These are phyloP conservation scores for Curvularia sp. DNA, from an alignment of 2,329 filamentous ascomycete genomes.

Conservation along the genomic window DNA sequence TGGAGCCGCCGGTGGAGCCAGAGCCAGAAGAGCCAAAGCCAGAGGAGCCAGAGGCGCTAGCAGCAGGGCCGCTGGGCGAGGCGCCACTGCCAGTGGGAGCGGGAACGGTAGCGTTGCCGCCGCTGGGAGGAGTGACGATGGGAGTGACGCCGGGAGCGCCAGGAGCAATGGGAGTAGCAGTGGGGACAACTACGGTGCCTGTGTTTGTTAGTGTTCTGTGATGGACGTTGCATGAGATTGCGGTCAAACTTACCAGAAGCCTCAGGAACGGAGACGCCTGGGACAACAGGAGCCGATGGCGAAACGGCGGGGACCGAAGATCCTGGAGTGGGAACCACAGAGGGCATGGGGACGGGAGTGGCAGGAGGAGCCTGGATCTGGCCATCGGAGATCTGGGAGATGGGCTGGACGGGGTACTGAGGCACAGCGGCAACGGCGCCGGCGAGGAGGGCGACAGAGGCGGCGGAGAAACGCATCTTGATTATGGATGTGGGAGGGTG, in stretches of 20 bases:
- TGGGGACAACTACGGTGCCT: conserved; percentile 5
- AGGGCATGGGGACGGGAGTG: conserved; percentile 13
- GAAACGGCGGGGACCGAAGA: background rate
- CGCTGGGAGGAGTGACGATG: conserved; percentile 20
- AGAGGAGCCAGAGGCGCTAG: background rate
- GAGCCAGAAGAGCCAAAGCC: background rate
- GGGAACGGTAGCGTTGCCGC: conserved; percentile 18
- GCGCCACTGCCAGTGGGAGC: conserved; percentile 13
- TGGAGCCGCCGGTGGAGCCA: conserved; percentile 2
- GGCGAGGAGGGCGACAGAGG: conserved; percentile 38
- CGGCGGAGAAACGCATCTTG: conserved; percentile 45
- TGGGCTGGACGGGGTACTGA: conserved; percentile 37
- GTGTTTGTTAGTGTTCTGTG: background rate
- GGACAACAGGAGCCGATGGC: background rate
- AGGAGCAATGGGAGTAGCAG: conserved; percentile 4
- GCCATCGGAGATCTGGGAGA: conserved; percentile 49
- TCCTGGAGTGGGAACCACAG: background rate
- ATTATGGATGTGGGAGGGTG: conserved; percentile 18
- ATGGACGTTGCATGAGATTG: background rate
- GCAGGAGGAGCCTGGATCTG: conserved; percentile 48
- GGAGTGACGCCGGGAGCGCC: conserved; percentile 14
- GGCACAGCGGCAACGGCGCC: conserved; percentile 39
- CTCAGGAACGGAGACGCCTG: conserved; percentile 8
- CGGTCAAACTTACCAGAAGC: background rate
- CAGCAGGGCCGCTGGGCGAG: conserved; percentile 4